These are phyloP conservation scores for Trichoderma semiorbis DNA, from an alignment of 2,329 filamentous ascomycete genomes.

Conservation along the genomic window DNA sequence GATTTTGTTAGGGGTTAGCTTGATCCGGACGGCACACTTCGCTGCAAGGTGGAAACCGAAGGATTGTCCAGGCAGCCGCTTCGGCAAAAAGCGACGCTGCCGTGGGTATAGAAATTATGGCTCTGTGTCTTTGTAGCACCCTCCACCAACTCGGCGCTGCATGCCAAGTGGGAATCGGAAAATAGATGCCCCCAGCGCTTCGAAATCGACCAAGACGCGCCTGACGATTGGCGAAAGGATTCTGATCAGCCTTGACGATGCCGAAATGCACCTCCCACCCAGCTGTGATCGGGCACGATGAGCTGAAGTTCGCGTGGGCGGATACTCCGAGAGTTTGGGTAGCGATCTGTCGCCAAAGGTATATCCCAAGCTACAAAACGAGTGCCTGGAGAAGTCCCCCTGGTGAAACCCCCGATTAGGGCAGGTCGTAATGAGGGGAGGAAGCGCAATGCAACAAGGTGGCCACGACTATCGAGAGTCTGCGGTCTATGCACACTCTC, in stretches of 20 bases:
- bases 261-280: background rate
- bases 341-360: background rate
- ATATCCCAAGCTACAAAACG: background rate
- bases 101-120: background rate
- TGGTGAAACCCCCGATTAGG: slow-evolving; percentile 5
- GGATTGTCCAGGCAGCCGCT: background rate
- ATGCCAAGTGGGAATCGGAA: slow-evolving; percentile 1
- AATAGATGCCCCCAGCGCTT: background rate
- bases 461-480: background rate
- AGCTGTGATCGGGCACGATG: background rate
- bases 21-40: background rate
- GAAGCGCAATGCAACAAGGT: background rate
- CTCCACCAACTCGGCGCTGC: slow-evolving; percentile 5
- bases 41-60: background rate
- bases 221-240: background rate
- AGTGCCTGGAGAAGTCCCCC: background rate
- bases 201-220: background rate
- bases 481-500: background rate
- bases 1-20: background rate
- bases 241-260: background rate
- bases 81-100: slow-evolving; percentile 7
- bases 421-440: slow-evolving; percentile 10
- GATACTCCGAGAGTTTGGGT: background rate
- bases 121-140: slow-evolving; percentile 4
- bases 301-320: background rate